Evolutionary conservation across 257 asterid genomes (phyloP).

Genomic region (Euphrasia confusa): DNA sequence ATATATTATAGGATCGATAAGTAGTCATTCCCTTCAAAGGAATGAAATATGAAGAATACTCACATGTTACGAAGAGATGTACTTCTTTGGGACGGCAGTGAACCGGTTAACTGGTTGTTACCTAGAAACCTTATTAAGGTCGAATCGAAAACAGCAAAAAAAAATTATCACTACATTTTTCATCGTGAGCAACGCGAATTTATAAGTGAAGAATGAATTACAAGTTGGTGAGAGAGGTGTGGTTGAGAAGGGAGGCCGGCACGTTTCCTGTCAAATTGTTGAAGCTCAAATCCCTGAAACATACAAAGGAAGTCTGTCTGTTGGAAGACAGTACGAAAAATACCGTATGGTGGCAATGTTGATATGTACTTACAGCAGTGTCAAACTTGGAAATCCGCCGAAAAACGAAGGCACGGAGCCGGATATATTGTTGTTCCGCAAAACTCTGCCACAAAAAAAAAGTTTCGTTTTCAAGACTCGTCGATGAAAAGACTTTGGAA

Average conservation of each 20-base stretch:
- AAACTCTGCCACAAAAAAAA: constrained; percentile 37
- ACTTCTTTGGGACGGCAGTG: constrained; percentile 47
- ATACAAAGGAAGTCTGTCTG: background rate
- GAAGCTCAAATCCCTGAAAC: constrained; percentile 88
- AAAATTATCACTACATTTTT: background rate
- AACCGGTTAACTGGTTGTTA: constrained; percentile 56
- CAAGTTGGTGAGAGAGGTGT: constrained; percentile 46
- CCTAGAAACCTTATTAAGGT: constrained; percentile 70
- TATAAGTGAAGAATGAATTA: constrained; percentile 29
- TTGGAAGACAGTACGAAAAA: no score
- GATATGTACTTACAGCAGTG: constrained; percentile 45
- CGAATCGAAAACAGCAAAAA: constrained; percentile 2
- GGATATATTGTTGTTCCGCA: constrained; percentile 72
- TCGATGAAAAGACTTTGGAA: background rate
- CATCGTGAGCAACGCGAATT: no score
- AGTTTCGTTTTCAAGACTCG: background rate
- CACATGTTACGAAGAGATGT: constrained; percentile 49
- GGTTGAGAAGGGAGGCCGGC: constrained; percentile 55
- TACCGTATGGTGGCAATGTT: background rate
- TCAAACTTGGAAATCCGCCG: constrained; percentile 43
- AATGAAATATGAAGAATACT: no score
- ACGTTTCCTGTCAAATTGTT: constrained; percentile 60
- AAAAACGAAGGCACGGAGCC: constrained; percentile 61
- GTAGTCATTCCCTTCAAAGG: no score
- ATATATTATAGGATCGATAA: no score